Base-by-base conservation (phyloP, 208 protist species). In the Trypanosoma rangeli region DNA sequence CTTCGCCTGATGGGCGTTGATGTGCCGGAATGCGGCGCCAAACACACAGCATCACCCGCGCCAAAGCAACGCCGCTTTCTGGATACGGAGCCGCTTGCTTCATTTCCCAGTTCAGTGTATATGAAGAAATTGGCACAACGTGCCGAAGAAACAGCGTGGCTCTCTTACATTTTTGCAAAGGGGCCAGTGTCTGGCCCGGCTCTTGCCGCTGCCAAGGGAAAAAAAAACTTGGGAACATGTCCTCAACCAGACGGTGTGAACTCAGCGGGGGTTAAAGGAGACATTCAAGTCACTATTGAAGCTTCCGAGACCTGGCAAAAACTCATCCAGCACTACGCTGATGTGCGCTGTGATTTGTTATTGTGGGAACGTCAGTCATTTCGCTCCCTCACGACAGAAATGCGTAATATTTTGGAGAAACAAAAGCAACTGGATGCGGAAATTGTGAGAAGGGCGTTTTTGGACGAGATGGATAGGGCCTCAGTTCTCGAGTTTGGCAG, bases 321-420 rank as follows among this genome's bases (percentile, higher is more conserved):
- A 20, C 53, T 73, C 44, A 59, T 67, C 56, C 49, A 59, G 15
- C 73, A 79, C 24, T 87, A 84, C 42, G 39, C 58, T 0, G 73
- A 70, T 39, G 62, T 79, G n/a, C 55, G 85, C 57, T 64, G 78
- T 54, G 73, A 79, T 33, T 80, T 86, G 56, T 68, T 85, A 53
- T 13, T 44, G 5, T 64, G 39, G 39, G 85, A 91, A 48, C 75
- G 83, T 26, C 66, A 68, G 59, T 53, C 39, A 26, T 85, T 82
- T 69, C 55, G 73, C 3, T 66, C 60, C 18, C 79, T 91, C 59
- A 58, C 64, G 13, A 20, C 50, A 0, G 48, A 54, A 33, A 80
- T 88, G 73, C 20, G 20, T 44, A 16, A 33, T 26, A 81, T 88
- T 73, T 26, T 88, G 1, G 28, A 46, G 9, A 56, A 70, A 48